phyloP scores from a whole-genome alignment of 2,329 filamentous ascomycete species.

The Neophaeococcomyces aloes region DNA sequence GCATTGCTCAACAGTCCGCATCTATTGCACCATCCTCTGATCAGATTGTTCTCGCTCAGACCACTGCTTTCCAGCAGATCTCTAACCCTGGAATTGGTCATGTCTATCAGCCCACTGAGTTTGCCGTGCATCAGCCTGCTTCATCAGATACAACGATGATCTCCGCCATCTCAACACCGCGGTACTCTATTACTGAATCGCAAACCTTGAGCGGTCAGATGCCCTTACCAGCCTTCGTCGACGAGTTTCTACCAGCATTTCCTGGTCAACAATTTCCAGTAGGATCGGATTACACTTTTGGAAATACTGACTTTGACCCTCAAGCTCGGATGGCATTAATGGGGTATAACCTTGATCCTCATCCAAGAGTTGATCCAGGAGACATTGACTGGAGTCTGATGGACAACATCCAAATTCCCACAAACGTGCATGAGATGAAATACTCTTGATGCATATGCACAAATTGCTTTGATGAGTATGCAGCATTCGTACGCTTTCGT shows the following conservation, averaged over 20 bases:
- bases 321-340: constrained; percentile 20
- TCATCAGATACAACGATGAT: neutral
- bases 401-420: constrained; percentile 7
- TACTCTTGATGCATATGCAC: neutral
- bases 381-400: constrained; percentile 20
- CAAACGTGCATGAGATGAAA: neutral
- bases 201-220: constrained; percentile 2
- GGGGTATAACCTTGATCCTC: constrained; percentile 22
- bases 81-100: constrained; percentile 14
- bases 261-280: constrained; percentile 22
- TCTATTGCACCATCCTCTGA: constrained; percentile 8
- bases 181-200: neutral
- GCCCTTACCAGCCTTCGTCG: constrained; percentile 6
- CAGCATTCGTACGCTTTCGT: no score
- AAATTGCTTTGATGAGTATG: no score
- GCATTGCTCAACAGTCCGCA: neutral
- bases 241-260: constrained; percentile 22
- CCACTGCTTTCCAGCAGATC: constrained; percentile 17
- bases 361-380: constrained; percentile 16
- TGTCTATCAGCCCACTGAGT: constrained; percentile 9
- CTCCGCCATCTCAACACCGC: neutral
- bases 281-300: constrained; percentile 20
- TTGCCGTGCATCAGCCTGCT: constrained; percentile 6
- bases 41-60: constrained; percentile 15
- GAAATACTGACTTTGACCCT: constrained; percentile 17